A percentile compares a stretch with the other conserved stretches of the same genome.
These are phyloP conservation scores for Eragrostis nindensis DNA, from an alignment of 176 grass and related monocot genomes.

Conservation along the genomic window DNA sequence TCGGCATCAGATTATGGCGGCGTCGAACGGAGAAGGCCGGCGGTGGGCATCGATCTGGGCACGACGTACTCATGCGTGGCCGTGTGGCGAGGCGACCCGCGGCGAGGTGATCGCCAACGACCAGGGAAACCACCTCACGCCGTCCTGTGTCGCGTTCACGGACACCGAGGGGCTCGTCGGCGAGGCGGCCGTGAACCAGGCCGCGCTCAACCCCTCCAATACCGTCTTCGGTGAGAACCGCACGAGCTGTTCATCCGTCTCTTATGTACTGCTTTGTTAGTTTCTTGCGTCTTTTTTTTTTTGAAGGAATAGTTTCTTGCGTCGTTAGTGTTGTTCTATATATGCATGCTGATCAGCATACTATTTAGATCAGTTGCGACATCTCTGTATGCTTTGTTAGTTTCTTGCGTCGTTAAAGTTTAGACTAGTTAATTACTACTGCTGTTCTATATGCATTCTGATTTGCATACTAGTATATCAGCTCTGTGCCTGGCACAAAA, in stretches of 20 bases:
- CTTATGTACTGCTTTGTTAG: not conserved
- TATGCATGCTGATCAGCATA: no score
- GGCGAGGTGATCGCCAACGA: conserved; percentile 51
- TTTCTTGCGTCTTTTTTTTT: no score
- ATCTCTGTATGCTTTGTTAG: no score
- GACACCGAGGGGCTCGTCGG: conserved; percentile 54
- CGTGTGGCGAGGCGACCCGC: not conserved
- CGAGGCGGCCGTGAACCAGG: conserved; percentile 69
- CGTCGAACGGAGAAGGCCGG: not conserved
- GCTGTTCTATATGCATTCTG: not conserved
- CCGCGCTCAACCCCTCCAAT: conserved; percentile 58
- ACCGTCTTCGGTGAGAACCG: conserved; percentile 30
- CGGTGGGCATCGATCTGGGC: conserved; percentile 34
- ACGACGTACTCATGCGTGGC: conserved; percentile 38
- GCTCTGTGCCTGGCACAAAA: no score
- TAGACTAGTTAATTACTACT: no score
- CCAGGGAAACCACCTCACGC: conserved; percentile 72
- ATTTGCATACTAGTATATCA: no score
- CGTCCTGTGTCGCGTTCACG: conserved; percentile 68
- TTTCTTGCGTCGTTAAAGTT: no score
- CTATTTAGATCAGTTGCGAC: no score
- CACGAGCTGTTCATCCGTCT: not conserved
- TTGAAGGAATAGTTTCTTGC: no score
- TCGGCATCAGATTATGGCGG: not conserved
- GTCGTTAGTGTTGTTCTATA: no score